A percentile compares a stretch with the other conserved stretches of the same genome.
Evolutionary conservation across 2,329 filamentous ascomycete genomes (phyloP).

Genomic region (Immersiporthe knoxdaviesiana): DNA sequence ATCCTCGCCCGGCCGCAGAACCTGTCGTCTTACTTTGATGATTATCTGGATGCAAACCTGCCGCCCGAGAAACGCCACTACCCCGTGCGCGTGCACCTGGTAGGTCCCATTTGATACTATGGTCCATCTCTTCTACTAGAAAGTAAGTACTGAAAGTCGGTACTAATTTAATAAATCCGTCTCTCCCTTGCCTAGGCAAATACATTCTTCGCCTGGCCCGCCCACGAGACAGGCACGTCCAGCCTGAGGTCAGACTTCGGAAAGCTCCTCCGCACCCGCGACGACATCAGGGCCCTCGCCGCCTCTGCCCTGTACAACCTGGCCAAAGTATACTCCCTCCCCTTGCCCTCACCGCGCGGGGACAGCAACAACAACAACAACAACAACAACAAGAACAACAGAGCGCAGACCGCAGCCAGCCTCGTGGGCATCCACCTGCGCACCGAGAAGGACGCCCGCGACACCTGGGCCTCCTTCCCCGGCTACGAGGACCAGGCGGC

Average conservation of each 20-base stretch:
- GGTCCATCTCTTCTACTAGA: neutral
- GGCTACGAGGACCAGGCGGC: conserved; percentile 40
- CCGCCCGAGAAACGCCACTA: conserved; percentile 36
- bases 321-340: conserved; percentile 33
- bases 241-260: conserved; percentile 43
- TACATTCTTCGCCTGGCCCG: conserved; percentile 39
- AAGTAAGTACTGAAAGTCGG: neutral
- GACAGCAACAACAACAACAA: neutral
- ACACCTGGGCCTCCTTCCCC: conserved; percentile 32
- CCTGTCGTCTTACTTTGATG: conserved; percentile 34
- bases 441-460: conserved; percentile 39
- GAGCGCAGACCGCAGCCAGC: conserved; percentile 31
- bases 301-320: conserved; percentile 41
- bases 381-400: neutral
- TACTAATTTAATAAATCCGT: too few relatives aligned
- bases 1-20: conserved; percentile 34
- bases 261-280: conserved; percentile 42
- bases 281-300: conserved; percentile 41
- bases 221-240: conserved; percentile 34
- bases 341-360: conserved; percentile 32
- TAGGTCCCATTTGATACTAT: neutral
- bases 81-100: conserved; percentile 41
- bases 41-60: conserved; percentile 35
- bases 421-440: conserved; percentile 43
- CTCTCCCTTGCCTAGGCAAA: neutral